phyloP scores from a whole-genome alignment of 1,284 basidiomycete species.

The Cutaneotrichosporon dermatis region DNA sequence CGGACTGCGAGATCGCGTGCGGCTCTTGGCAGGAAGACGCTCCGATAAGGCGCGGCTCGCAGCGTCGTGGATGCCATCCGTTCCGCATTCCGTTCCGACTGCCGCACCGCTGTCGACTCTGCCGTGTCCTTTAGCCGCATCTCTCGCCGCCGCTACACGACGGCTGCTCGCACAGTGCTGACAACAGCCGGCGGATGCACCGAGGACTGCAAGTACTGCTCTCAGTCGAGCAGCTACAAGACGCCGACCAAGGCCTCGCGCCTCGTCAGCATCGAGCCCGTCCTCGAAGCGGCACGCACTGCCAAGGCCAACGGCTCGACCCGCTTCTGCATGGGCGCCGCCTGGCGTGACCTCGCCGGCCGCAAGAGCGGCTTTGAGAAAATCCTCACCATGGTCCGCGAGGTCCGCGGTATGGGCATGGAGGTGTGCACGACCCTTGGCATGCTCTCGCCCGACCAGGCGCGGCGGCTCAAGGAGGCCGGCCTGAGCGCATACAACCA shows the following conservation, averaged over 20 bases:
- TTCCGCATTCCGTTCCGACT: too few species aligned
- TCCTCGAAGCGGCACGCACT: conserved; percentile 80
- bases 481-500: conserved; percentile 96
- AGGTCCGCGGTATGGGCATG: conserved; percentile 84
- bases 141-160: too few species aligned
- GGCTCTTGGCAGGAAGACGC: too few species aligned
- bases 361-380: conserved; percentile 91
- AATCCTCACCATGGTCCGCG: conserved; percentile 85
- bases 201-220: conserved; percentile 98
- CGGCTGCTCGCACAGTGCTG: not conserved
- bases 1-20: too few species aligned
- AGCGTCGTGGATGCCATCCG: too few species aligned
- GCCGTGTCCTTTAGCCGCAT: too few species aligned
- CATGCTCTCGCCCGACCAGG: conserved; percentile 92
- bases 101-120: too few species aligned
- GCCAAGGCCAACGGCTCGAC: conserved; percentile 96
- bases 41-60: too few species aligned
- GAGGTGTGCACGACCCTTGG: conserved; percentile 97
- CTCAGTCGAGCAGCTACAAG: conserved; percentile 87
- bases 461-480: conserved; percentile 86
- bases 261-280: conserved; percentile 86
- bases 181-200: conserved; percentile 80
- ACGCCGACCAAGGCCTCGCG: conserved; percentile 85
- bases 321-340: conserved; percentile 98
- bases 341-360: conserved; percentile 94